A percentile compares a stretch with the other conserved stretches of the same genome.
Evolutionary conservation across 176 grass and related monocot genomes (phyloP).

Genomic region (Eragrostis nindensis): DNA sequence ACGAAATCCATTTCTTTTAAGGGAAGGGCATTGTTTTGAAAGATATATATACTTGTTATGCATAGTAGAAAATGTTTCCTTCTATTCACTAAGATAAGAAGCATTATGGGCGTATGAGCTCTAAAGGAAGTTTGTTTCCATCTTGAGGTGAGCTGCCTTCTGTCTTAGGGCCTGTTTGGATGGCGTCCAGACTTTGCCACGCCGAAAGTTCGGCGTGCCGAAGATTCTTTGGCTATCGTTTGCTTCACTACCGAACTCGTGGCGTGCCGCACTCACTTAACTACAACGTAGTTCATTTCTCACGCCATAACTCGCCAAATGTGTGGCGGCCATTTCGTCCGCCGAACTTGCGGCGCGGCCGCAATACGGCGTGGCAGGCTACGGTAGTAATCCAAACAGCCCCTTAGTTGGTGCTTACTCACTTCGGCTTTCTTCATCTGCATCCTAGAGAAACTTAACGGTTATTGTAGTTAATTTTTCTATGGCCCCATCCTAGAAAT

Average conservation of each 20-base stretch:
- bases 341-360: no score
- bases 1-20: constrained; percentile 10
- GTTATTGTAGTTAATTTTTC: neutral
- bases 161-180: no score
- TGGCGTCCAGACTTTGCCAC: no score
- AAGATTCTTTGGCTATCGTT: no score
- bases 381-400: no score
- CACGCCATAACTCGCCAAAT: no score
- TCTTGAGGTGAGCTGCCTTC: neutral
- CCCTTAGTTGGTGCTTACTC: neutral
- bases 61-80: neutral
- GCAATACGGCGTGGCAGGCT: no score
- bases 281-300: no score
- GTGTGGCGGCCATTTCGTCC: no score
- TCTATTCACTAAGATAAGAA: constrained; percentile 6
- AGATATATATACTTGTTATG: neutral
- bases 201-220: no score
- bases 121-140: neutral
- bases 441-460: neutral
- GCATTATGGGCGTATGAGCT: neutral
- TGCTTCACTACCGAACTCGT: no score
- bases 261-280: no score
- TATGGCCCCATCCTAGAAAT: neutral
- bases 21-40: neutral
- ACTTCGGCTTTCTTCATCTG: neutral